Conservation (phyloP, 305 asterid species). For the Andrographis paniculata region DNA sequence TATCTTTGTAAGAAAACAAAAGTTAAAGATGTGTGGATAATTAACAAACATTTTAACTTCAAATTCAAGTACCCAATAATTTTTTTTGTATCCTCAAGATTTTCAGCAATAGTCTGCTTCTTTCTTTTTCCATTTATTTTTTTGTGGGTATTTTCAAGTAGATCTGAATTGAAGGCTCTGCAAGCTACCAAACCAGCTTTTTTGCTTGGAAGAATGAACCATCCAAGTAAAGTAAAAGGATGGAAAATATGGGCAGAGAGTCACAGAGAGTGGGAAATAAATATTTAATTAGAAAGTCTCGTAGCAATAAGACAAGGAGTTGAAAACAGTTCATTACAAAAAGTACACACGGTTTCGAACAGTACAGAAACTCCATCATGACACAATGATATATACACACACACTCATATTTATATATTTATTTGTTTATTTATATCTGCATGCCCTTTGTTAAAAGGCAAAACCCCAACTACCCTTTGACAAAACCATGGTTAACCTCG, state of each 20-base stretch:
- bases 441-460: slow-evolving; percentile 8
- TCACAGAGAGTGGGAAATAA: slow-evolving; percentile 12
- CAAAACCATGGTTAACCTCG: slow-evolving; percentile 32
- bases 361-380: slow-evolving; percentile 47
- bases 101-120: no score
- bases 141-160: slow-evolving; percentile 6
- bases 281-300: slow-evolving; percentile 11
- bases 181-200: slow-evolving; percentile 24
- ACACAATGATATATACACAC: slow-evolving; percentile 42
- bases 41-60: no score
- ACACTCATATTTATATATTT: no score
- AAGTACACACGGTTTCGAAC: slow-evolving; percentile 10
- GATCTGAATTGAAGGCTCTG: slow-evolving; percentile 38
- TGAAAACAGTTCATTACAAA: slow-evolving; percentile 22
- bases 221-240: slow-evolving; percentile 19
- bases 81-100: no score
- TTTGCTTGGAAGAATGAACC: slow-evolving; percentile 31
- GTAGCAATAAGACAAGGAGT: slow-evolving; percentile 33
- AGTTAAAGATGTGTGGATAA: no score
- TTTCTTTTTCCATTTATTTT: no score
- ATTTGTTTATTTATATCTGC: neutral
- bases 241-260: slow-evolving; percentile 2
- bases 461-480: slow-evolving; percentile 14
- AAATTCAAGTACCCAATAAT: no score
- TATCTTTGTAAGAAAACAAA: no score